Conservation (phyloP, 257 asterid species). For the Handroanthus guayacan region DNA sequence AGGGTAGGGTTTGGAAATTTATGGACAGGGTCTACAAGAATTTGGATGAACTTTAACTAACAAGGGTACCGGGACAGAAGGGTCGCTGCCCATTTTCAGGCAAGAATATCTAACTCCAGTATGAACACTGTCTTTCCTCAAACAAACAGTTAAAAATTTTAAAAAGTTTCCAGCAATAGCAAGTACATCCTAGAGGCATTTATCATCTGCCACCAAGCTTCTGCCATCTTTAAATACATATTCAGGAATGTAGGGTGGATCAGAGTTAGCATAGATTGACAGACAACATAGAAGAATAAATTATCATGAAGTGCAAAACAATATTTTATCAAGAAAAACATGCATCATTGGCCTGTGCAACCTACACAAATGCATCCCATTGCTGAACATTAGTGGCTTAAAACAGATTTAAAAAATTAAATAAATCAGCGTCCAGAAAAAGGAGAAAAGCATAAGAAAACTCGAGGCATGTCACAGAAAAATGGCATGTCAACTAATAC, state of each 20-base stretch:
- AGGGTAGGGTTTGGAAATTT: no score
- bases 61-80: neutral
- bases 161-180: neutral
- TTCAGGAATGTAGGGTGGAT: conserved; percentile 1
- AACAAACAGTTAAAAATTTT: neutral
- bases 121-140: neutral
- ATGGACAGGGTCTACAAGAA: neutral
- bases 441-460: conserved; percentile 11
- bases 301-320: conserved; percentile 11
- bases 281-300: neutral
- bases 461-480: conserved; percentile 7
- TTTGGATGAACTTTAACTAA: conserved; percentile 13
- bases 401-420: neutral
- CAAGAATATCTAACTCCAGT: neutral
- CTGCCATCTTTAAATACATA: neutral
- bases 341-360: neutral
- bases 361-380: neutral
- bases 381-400: neutral
- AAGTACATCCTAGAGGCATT: neutral
- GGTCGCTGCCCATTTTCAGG: neutral
- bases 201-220: conserved; percentile 8
- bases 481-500: conserved; percentile 16
- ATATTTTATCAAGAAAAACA: neutral
- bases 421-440: neutral
- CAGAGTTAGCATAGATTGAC: conserved; percentile 13